These are phyloP conservation scores for Kluyveromyces sp. DNA, from an alignment of 1,139 yeast species.

Conservation along the genomic window DNA sequence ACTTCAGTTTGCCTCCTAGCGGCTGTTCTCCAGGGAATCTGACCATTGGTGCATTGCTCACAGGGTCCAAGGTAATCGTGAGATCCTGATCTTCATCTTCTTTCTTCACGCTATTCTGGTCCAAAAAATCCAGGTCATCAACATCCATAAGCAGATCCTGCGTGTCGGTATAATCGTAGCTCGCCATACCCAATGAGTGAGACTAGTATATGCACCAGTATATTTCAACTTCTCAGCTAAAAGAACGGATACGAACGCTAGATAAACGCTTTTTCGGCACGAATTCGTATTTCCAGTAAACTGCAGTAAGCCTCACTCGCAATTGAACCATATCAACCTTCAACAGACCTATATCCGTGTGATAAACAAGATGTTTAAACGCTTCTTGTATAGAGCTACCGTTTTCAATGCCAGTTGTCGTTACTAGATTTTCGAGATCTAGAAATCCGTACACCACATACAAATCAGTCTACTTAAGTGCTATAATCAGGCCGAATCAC, in stretches of 20 bases:
- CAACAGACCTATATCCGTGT: too few relatives aligned
- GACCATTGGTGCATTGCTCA: slow-evolving; percentile 35
- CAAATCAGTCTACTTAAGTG: background rate
- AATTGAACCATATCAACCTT: too few relatives aligned
- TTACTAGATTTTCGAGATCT: background rate
- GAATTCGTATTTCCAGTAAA: too few relatives aligned
- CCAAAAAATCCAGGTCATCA: slow-evolving; percentile 26
- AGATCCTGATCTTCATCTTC: slow-evolving; percentile 21
- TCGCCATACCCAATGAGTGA: slow-evolving; percentile 10
- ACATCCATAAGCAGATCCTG: slow-evolving; percentile 26
- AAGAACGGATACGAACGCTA: too few relatives aligned
- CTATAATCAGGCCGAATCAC: background rate
- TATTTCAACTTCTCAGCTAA: too few relatives aligned
- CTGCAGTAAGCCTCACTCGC: too few relatives aligned
- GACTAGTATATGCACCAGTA: too few relatives aligned
- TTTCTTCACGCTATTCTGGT: slow-evolving; percentile 13
- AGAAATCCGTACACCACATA: background rate
- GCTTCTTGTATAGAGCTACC: background rate
- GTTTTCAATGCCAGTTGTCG: background rate
- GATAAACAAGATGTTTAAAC: background rate
- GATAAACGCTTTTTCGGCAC: too few relatives aligned
- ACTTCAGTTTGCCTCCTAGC: slow-evolving; percentile 35
- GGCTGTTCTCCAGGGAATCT: slow-evolving; percentile 33
- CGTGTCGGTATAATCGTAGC: slow-evolving; percentile 24
- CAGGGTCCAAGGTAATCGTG: slow-evolving; percentile 34